Evolutionary conservation across 371 early-diverging fungal genomes (phyloP).

Genomic region (Mucor saturninus): DNA sequence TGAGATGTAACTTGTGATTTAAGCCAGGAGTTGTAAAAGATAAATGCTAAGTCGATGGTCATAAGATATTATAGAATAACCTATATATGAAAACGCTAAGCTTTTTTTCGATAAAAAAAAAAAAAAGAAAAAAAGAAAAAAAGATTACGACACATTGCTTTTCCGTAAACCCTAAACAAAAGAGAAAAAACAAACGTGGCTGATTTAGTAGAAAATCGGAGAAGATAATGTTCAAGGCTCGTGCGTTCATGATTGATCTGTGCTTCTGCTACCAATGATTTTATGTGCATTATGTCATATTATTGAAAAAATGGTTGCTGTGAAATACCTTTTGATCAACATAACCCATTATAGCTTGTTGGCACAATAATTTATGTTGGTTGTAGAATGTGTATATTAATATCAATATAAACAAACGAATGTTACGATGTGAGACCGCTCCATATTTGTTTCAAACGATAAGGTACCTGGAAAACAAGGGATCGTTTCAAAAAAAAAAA

Average conservation of each 20-base stretch:
- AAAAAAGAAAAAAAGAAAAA: too few relatives aligned
- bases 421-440: neutral
- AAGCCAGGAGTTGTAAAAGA: neutral
- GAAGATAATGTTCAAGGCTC: neutral
- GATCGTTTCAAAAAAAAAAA: constrained; percentile 1
- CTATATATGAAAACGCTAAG: neutral
- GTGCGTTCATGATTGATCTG: constrained; percentile 9
- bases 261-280: neutral
- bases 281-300: neutral
- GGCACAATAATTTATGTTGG: too few relatives aligned
- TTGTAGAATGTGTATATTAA: too few relatives aligned
- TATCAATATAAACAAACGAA: neutral
- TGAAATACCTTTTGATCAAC: neutral
- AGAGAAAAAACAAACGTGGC: neutral
- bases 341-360: too few relatives aligned
- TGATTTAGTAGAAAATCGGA: neutral
- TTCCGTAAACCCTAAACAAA: neutral
- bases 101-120: neutral
- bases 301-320: neutral
- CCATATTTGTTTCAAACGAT: neutral
- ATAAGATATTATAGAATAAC: neutral
- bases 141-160: neutral
- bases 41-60: neutral
- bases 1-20: neutral
- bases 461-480: neutral